Base-by-base conservation (phyloP, 345 rosid species). In the Rhizophora mangle region DNA sequence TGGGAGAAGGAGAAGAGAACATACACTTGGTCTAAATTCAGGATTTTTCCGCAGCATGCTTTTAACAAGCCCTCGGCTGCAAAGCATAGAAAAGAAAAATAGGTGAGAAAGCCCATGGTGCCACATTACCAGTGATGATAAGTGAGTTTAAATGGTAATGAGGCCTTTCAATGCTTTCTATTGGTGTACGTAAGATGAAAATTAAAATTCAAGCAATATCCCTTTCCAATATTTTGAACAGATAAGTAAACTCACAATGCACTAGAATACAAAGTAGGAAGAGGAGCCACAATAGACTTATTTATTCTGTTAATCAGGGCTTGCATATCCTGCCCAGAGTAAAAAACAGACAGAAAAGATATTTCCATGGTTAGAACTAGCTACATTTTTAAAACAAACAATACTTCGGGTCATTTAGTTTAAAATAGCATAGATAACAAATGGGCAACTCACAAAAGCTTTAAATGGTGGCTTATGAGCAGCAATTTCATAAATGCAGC, bases 1-100 rank as follows among this genome's bases (percentile, higher is more conserved):
- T 4, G 6, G 34, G 47, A 49, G 63, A 72, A 39, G 60, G 39
- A 49, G 49, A 69, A 62, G 67, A 81, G 62, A 68, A 83, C 95
- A 27, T 91, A 94, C 98, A 72, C 86, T 95, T 75, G 99, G 97
- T 83, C 99, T 79, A 67, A 95, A 87, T 80, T 95, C 96, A 31
- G 99, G 97, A 76, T 92, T 95, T 78, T 92, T 95, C 81, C 99
- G 85, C 81, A 95, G 86, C 99, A 92, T 92, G 87, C 89, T 95
- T 78, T 88, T 95, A 63, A 95, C 85, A 59, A 95, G 93, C 79
- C 96, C 79, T 43, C 99, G 99, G 76, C 99, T 95, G 88, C 74
- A 78, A 66, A 71, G 72, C 49, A 13, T 13, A 39, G 60, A 20
- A 69, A 68, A 26, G 37, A 24, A 18, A 54, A 70, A 70, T 26